Conservation (phyloP, 164 flowering plant genomes). For the Amborella trichopoda region DNA sequence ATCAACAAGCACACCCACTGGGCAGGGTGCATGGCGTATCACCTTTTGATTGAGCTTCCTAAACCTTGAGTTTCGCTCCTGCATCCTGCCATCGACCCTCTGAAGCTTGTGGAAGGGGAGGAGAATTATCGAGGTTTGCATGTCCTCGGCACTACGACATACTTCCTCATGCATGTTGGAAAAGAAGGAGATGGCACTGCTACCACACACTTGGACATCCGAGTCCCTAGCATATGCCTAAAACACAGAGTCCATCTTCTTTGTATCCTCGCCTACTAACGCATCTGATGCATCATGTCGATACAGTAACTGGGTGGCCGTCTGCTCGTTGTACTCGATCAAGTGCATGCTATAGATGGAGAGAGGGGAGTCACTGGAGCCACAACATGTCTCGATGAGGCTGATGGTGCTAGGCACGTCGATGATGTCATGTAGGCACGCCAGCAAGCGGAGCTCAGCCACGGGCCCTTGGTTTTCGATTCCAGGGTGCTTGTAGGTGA, state of each 20-base stretch:
- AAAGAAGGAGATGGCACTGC: conserved; percentile 30
- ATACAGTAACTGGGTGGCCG: conserved; percentile 26
- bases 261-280: conserved; percentile 56
- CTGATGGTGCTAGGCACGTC: conserved; percentile 33
- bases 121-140: conserved; percentile 23
- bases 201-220: conserved; percentile 20
- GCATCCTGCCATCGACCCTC: conserved; percentile 55
- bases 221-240: conserved; percentile 37
- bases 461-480: conserved; percentile 31
- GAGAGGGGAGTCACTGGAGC: conserved; percentile 12
- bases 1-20: conserved; percentile 55
- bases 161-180: conserved; percentile 43
- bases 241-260: conserved; percentile 36
- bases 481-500: conserved; percentile 19
- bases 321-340: conserved; percentile 37
- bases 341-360: conserved; percentile 49
- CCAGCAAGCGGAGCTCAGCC: conserved; percentile 37
- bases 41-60: conserved; percentile 51
- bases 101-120: conserved; percentile 70
- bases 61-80: conserved; percentile 35
- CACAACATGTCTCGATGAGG: conserved; percentile 23
- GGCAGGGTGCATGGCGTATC: conserved; percentile 45
- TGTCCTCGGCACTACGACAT: conserved; percentile 39
- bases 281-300: conserved; percentile 42
- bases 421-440: conserved; percentile 51